A percentile compares a stretch with the other conserved stretches of the same genome.
Evolutionary conservation across 1,284 basidiomycete species (phyloP).

Genomic region (Trametes polyzona): DNA sequence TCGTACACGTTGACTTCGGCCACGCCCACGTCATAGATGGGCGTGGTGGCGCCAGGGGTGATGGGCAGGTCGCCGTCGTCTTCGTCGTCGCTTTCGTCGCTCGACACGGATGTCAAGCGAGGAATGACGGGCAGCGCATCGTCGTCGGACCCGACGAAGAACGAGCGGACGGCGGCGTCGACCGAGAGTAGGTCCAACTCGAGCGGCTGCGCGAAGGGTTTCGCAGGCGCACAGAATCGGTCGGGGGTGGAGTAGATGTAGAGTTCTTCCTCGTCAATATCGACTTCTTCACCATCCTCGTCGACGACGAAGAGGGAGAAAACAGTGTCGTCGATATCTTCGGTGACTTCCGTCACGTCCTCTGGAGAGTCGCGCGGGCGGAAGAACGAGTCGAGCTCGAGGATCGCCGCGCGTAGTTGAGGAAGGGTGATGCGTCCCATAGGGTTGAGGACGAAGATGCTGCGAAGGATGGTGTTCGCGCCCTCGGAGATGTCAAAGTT

Average conservation of each 20-base stretch:
- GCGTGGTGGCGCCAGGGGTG: neutral
- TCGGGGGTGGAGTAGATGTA: conserved; percentile 3
- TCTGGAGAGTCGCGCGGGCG: neutral
- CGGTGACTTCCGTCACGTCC: neutral
- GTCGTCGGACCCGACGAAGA: neutral
- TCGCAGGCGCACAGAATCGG: neutral
- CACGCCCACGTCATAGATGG: neutral
- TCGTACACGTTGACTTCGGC: conserved; percentile 11
- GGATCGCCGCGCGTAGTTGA: conserved; percentile 52
- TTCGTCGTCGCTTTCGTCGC: neutral
- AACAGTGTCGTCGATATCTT: neutral
- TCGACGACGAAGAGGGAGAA: neutral
- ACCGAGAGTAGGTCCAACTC: conserved; percentile 1
- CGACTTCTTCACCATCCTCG: neutral
- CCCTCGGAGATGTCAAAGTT: conserved; percentile 73
- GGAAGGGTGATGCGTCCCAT: conserved; percentile 55
- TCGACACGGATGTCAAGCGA: neutral
- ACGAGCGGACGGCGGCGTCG: conserved; percentile 10
- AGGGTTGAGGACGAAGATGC: conserved; percentile 58
- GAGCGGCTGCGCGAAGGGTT: neutral
- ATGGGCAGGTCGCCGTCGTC: conserved; percentile 1
- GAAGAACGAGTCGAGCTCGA: conserved; percentile 24
- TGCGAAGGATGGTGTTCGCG: conserved; percentile 59
- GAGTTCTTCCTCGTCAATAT: neutral
- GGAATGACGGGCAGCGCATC: neutral